Base-by-base conservation (phyloP, 2,329 filamentous ascomycete species). In the Immersiporthe knoxdaviesiana region DNA sequence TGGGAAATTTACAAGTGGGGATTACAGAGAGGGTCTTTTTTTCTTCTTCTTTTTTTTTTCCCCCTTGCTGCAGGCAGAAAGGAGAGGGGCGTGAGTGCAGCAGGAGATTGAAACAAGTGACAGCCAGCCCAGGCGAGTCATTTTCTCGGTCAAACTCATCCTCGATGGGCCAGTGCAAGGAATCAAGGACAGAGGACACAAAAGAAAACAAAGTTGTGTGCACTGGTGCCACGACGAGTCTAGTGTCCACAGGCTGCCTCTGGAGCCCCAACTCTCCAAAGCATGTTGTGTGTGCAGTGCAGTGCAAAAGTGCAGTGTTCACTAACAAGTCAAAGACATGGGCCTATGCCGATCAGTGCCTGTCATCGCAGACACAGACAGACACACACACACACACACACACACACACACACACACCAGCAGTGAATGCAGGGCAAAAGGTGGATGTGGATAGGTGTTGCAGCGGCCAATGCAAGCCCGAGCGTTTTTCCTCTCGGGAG, bases 121-220 rank as follows among this genome's bases (percentile, higher is more conserved):
- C 58, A 60, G 64, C 52, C 65, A 63, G 58, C 37, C 65, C 67
- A 47, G 67, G 67, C 69, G 69, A 71, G 69, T 71, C 67, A 71
- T 69, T 71, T 47, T 11, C 50, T 37, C 56, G 41, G 69, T 58
- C 54, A 63, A 67, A 47, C 41, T 65, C 64, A 66, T 69, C 63
- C 63, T 63, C 63, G n/a, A 47, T n/a, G 47, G 63, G 35, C 47
- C 24, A 64, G 63, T 35, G 37, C 63, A 39, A 24, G 30, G 27
- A 37, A 47, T 32, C 47, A 21, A 21, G 41, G 41, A 44, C 41
- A 44, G 41, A 44, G 8, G 39, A 41, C 11, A 41, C 1, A 1
- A 18, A 44, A 44, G 4, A 44, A 44, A 44, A 44, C 2, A 44
- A 21, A 18, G 8, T 16, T 11, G 44, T 47, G 44, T 47, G 44